Conservation (phyloP, 2,329 filamentous ascomycete species). For the Didymella arachidicola region DNA sequence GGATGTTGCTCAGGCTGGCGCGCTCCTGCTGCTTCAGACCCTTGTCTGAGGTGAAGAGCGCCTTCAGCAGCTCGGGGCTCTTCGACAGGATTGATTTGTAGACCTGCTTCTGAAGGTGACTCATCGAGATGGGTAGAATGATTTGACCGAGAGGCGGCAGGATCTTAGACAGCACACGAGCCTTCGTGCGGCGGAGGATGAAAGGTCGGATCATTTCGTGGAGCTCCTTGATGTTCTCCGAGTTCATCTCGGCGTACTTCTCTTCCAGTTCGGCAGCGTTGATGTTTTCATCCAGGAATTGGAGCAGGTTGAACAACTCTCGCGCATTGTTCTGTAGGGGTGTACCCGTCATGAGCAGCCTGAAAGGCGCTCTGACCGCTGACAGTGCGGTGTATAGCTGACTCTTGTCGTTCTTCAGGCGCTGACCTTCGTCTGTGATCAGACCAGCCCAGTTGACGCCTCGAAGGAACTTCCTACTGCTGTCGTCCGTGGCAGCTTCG, state of each 20-base stretch:
- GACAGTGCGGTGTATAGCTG: conserved; percentile 78
- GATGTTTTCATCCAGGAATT: conserved; percentile 81
- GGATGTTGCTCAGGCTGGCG: conserved; percentile 87
- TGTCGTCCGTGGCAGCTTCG: conserved; percentile 81
- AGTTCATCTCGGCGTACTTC: conserved; percentile 78
- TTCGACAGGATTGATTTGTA: conserved; percentile 93
- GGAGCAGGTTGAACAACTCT: conserved; percentile 94
- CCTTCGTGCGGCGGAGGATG: conserved; percentile 82
- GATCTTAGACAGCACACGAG: conserved; percentile 81
- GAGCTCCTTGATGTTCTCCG: conserved; percentile 80
- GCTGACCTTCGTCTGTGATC: conserved; percentile 93
- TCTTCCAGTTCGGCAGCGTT: conserved; percentile 77
- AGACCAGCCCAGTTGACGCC: conserved; percentile 83
- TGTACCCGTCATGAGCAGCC: conserved; percentile 84
- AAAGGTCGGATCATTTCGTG: conserved; percentile 82
- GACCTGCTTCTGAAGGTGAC: conserved; percentile 87
- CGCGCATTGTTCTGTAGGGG: conserved; percentile 95
- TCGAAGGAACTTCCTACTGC: conserved; percentile 70
- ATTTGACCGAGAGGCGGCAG: conserved; percentile 93
- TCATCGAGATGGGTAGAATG: conserved; percentile 96
- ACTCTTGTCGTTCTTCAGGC: conserved; percentile 91
- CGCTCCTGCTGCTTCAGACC: conserved; percentile 72
- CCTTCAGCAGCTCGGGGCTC: conserved; percentile 85
- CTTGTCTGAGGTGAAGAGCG: conserved; percentile 75
- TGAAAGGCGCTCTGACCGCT: conserved; percentile 79